Evolutionary conservation across 192 early-diverging fungal species (phyloP).

Genomic region (Backusella sp.): DNA sequence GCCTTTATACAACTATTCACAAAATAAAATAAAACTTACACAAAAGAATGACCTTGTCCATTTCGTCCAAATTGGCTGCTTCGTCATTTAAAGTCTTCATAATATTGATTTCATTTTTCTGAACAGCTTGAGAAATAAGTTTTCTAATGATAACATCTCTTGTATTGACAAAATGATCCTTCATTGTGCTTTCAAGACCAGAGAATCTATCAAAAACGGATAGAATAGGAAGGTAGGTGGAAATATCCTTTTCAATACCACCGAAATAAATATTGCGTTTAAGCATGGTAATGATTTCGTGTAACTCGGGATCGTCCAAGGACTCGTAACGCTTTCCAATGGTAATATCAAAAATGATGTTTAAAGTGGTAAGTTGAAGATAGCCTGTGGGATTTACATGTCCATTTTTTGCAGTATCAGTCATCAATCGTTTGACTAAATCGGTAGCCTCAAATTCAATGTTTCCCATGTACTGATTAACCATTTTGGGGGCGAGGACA

Average conservation of each 20-base stretch:
- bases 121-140: background rate
- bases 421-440: background rate
- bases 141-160: background rate
- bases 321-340: slow-evolving; percentile 8
- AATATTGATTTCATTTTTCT: background rate
- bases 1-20: no score
- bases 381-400: background rate
- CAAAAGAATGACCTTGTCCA: background rate
- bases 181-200: background rate
- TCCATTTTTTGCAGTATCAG: background rate
- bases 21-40: background rate
- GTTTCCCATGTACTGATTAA: background rate
- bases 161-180: background rate
- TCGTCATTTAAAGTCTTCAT: background rate
- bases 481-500: background rate
- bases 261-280: background rate
- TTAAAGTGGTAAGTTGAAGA: background rate
- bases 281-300: background rate
- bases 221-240: background rate
- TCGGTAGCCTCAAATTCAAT: background rate
- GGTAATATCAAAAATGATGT: background rate
- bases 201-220: background rate
- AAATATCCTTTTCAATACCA: background rate
- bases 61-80: background rate
- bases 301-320: slow-evolving; percentile 6